Evolutionary conservation across 495 filamentous ascomycete species (phyloP), one percentile per base, ranked within the genome.

Genomic region (Penicillium herquei): DNA sequence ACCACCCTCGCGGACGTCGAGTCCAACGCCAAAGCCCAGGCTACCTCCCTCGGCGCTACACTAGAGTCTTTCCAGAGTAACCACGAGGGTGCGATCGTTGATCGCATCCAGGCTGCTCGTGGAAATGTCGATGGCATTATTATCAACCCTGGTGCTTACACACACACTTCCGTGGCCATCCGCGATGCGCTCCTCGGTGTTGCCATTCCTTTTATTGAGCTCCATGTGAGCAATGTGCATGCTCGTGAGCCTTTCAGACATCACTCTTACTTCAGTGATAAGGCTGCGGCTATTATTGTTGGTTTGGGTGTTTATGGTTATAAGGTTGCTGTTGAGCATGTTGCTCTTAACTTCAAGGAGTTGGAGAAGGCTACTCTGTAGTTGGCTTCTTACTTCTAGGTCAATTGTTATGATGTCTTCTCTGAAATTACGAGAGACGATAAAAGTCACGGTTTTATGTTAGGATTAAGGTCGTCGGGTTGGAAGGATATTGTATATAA

Each of bases 141-240:
- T 64, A 86, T 90, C 72, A 89, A 89, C 71, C 80, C 86, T 0
- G 87, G 83, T 3, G 87, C 79, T 0, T 82, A 84, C 61, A 89
- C 86, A 6, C 87, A 90, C 66, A 87, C 84, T 6, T 83, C 78
- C 49, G 80, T 91, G 1, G 84, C 84, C 0, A 76, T 90, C 26
- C 77, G 87, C 4, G 87, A 91, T 68, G 85, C 87, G 7, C 65
- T 90, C 49, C 58, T 84, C 7, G 84, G 80, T 11, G 83, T 88
- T 0, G 70, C 63, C 7, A 83, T 88, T 21, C 86, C 87, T 0
- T 90, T 90, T 55, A 77, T 91, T 35, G 87, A 91, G 74, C 61
- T 88, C 12, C 87, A 91, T 68, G 79, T 88, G 49, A 83, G 70
- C 41, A 89, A 90, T 68, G 78, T 89, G 7, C 84, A 91, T 68